A percentile compares a stretch with the other conserved stretches of the same genome.
These are phyloP conservation scores for Candolleomyces aberdarensis DNA, from an alignment of 768 basidiomycete species.

Conservation along the genomic window DNA sequence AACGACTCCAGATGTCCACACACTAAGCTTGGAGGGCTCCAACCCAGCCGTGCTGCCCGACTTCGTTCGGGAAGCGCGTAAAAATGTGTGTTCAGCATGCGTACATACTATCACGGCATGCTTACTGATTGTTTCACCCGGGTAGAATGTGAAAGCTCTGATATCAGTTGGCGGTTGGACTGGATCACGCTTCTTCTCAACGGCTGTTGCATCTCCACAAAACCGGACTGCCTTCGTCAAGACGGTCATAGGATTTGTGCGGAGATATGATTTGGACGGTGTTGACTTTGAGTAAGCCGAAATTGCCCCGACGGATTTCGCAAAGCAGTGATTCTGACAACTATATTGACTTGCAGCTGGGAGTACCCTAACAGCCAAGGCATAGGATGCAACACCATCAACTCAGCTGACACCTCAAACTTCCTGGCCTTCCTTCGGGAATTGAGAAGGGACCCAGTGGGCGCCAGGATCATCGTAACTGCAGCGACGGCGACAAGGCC, in stretches of 20 bases:
- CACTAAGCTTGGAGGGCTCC: constrained; percentile 39
- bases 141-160: constrained; percentile 53
- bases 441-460: constrained; percentile 56
- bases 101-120: background rate
- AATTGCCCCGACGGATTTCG: background rate
- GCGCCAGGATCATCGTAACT: constrained; percentile 55
- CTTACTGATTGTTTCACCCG: background rate
- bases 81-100: constrained; percentile 29
- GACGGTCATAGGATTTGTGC: constrained; percentile 48
- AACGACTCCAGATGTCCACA: constrained; percentile 23
- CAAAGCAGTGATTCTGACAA: background rate
- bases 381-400: constrained; percentile 67
- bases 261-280: constrained; percentile 56
- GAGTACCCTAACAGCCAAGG: constrained; percentile 78
- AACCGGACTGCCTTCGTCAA: constrained; percentile 66
- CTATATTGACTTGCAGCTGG: constrained; percentile 53
- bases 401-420: constrained; percentile 65
- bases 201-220: constrained; percentile 51
- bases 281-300: constrained; percentile 49
- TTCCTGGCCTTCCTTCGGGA: constrained; percentile 76
- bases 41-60: constrained; percentile 48
- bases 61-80: constrained; percentile 51
- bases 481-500: constrained; percentile 41
- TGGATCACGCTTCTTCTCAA: constrained; percentile 61
- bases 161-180: constrained; percentile 72